A percentile compares a stretch with the other conserved stretches of the same genome.
Evolutionary conservation across 139 green algal genomes (phyloP).

Genomic region (Tetraselmis striata): DNA sequence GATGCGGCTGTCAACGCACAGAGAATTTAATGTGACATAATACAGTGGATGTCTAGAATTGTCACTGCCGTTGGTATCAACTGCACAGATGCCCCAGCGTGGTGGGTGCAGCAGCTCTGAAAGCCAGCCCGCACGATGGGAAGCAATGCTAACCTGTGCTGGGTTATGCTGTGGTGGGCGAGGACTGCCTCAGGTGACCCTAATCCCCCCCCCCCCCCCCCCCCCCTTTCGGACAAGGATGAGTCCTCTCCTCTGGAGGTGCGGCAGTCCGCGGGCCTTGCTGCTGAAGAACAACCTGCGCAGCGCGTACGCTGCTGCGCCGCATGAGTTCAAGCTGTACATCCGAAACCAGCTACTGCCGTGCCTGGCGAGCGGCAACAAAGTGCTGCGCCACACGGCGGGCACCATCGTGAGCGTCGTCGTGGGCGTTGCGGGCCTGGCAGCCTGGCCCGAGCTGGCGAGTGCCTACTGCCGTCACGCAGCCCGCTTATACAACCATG

Average conservation of each 20-base stretch:
- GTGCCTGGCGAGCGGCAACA: slow-evolving; percentile 46
- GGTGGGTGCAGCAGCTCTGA: too few relatives aligned
- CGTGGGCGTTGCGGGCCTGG: slow-evolving; percentile 43
- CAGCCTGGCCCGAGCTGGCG: slow-evolving; percentile 72
- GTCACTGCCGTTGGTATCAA: too few relatives aligned
- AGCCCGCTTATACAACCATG: too few relatives aligned
- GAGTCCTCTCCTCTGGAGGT: slow-evolving; percentile 45
- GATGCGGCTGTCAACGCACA: too few relatives aligned
- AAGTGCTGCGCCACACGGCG: slow-evolving; percentile 70
- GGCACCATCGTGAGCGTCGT: slow-evolving; percentile 61
- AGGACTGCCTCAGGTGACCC: background rate
- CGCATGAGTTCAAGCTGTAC: slow-evolving; percentile 50
- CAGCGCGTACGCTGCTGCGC: slow-evolving; percentile 43
- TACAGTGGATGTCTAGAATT: too few relatives aligned
- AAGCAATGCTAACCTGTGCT: too few relatives aligned
- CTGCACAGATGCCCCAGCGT: too few relatives aligned
- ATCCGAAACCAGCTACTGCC: slow-evolving; percentile 69
- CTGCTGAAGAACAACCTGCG: slow-evolving; percentile 95
- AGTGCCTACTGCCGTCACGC: background rate
- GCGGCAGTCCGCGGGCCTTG: slow-evolving; percentile 82
- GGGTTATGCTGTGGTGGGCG: too few relatives aligned
- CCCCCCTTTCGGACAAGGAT: too few relatives aligned
- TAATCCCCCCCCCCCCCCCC: too few relatives aligned
- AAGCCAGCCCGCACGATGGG: too few relatives aligned
- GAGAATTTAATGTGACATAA: too few relatives aligned